Conservation (phyloP, 2,329 filamentous ascomycete genomes). For the Colletotrichum sp. region DNA sequence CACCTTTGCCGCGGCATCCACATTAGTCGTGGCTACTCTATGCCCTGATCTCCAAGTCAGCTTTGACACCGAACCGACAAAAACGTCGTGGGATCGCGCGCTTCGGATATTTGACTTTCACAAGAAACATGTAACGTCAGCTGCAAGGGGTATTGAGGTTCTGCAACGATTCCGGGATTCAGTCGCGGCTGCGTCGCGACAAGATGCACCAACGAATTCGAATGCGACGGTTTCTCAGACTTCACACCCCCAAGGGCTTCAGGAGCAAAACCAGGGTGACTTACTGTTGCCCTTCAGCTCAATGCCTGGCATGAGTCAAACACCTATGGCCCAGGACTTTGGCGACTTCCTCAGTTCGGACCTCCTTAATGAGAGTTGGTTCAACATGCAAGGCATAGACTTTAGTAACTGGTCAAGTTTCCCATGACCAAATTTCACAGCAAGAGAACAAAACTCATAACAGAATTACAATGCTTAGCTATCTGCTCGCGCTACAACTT, state of each 20-base stretch:
- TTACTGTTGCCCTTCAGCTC: neutral
- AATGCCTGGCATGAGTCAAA: neutral
- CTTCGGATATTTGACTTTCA: slow-evolving; percentile 7
- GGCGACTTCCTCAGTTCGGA: neutral
- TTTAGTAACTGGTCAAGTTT: neutral
- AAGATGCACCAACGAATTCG: neutral
- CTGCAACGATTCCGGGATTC: neutral
- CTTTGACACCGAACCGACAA: neutral
- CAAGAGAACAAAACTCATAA: fast-evolving
- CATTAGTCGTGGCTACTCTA: neutral
- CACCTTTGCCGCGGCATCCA: neutral
- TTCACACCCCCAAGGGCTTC: fast-evolving
- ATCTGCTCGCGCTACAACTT: fast-evolving
- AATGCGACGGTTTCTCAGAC: fast-evolving
- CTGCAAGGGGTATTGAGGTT: neutral
- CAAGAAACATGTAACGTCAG: neutral
- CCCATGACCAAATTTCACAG: neutral
- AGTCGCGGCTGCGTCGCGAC: neutral
- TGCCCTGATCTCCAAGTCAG: neutral
- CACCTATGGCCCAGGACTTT: neutral
- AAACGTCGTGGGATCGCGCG: neutral
- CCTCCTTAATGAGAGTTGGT: neutral
- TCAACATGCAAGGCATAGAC: neutral
- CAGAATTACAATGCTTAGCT: neutral
- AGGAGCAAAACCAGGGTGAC: neutral